These are phyloP conservation scores for Sugiyamaella smithiae DNA, from an alignment of 805 yeast genomes.

Conservation along the genomic window DNA sequence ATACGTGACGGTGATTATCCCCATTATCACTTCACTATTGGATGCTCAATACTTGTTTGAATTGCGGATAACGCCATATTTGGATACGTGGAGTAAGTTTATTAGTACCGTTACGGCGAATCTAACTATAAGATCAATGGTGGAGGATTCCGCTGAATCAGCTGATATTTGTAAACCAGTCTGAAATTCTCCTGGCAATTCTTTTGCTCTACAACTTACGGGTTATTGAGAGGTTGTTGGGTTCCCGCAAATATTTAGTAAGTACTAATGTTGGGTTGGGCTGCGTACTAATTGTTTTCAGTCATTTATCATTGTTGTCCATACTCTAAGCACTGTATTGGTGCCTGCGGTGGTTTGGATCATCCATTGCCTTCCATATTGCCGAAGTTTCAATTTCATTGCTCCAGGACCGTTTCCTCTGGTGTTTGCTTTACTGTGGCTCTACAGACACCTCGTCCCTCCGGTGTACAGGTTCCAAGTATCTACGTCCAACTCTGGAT, in stretches of 20 bases:
- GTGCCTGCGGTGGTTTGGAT: slow-evolving; percentile 24
- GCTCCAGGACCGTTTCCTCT: slow-evolving; percentile 38
- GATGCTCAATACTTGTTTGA: slow-evolving; percentile 38
- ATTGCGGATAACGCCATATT: slow-evolving; percentile 36
- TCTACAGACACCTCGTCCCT: slow-evolving; percentile 40
- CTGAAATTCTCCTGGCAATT: slow-evolving; percentile 39
- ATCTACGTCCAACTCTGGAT: slow-evolving; percentile 19
- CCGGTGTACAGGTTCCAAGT: slow-evolving; percentile 39
- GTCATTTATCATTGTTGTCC: slow-evolving; percentile 29
- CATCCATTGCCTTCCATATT: slow-evolving; percentile 18
- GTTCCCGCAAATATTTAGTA: slow-evolving; percentile 36
- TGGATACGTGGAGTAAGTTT: slow-evolving; percentile 32
- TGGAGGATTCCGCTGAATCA: slow-evolving; percentile 37
- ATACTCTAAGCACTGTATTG: slow-evolving; percentile 19
- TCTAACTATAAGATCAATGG: slow-evolving; percentile 29
- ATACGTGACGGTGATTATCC: slow-evolving; percentile 26
- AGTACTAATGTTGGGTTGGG: background rate
- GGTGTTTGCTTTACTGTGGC: slow-evolving; percentile 37
- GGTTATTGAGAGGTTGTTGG: slow-evolving; percentile 38
- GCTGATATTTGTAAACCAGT: slow-evolving; percentile 31
- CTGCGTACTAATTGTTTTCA: background rate
- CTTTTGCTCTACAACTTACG: slow-evolving; percentile 40
- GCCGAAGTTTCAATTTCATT: slow-evolving; percentile 18
- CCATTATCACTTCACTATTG: slow-evolving; percentile 37
- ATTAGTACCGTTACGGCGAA: background rate